Base-by-base conservation (phyloP, 345 rosid species). In the Excoecaria cochinchinensis region DNA sequence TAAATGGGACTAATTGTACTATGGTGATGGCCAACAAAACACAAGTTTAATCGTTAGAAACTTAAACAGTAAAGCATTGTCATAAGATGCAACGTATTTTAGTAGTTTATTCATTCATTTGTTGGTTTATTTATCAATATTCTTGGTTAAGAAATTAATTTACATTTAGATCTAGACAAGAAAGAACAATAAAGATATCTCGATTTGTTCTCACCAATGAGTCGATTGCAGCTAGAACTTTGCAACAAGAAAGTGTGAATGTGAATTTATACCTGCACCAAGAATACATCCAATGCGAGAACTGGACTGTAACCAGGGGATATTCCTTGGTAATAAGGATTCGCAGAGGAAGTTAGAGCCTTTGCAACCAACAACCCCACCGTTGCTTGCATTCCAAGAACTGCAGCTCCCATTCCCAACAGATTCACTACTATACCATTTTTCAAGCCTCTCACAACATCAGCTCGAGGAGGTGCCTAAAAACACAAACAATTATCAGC, bases 391-490 rank as follows among this genome's bases (percentile, higher is more conserved):
- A 93, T 87, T 56, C 97, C 99, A 62, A 93, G 92, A 71, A 96
- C 76, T 38, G 97, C 91, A 57, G 98, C 91, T 21, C 95, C 99
- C 99, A 96, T 90, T 69, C 98, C 98, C 67, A 96, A 69, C 69
- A 96, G 80, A 82, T 96, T 96, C 83, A 96, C 75, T 51, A 80
- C 70, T 47, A 96, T 90, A 74, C 99, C 96, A 44, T 89, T 93
- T 82, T 89, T 92, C 82, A 92, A 86, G 82, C 97, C 80, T 87
- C 84, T 96, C 77, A 96, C 98, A 56, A 92, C 98, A 82, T 93
- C 98, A 80, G 92, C 95, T 58, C 99, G 99, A 3, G 98, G 92
- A 19, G 97, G 99, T 16, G 98, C 99, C 99, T 93, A 84, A 70
- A 83, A 76, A 36, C 25, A n/a, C 60, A 66, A 74, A 48, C 47